Evolutionary conservation across 2,329 filamentous ascomycete species (phyloP).

Genomic region (Alternaria ventricosa): DNA sequence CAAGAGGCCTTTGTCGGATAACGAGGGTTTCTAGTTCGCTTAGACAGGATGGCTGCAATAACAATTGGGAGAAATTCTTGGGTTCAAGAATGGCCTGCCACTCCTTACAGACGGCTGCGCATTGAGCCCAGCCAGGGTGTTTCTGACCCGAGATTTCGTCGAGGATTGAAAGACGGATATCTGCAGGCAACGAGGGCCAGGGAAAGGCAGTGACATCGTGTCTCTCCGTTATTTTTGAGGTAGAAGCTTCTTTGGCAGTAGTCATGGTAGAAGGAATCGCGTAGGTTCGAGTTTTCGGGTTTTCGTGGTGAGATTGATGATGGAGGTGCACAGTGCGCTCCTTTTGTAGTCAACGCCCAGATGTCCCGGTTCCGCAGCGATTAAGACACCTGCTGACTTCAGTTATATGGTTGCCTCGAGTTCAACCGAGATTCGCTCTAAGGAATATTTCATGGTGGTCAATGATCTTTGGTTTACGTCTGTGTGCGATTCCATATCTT

Average conservation of each 20-base stretch:
- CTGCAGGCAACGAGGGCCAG: conserved; percentile 24
- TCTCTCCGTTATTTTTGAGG: background rate
- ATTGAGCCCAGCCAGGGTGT: conserved; percentile 25
- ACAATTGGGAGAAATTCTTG: conserved; percentile 25
- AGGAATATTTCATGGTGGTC: background rate
- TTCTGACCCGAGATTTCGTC: conserved; percentile 24
- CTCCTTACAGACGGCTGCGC: conserved; percentile 27
- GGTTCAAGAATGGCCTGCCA: conserved; percentile 26
- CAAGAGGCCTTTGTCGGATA: conserved; percentile 28
- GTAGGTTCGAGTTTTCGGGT: background rate
- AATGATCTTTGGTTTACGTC: background rate
- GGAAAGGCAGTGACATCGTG: conserved; percentile 18
- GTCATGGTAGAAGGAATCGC: background rate
- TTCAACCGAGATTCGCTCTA: background rate
- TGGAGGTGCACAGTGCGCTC: background rate
- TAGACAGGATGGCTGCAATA: conserved; percentile 26
- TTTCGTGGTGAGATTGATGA: background rate
- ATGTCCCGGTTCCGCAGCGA: background rate
- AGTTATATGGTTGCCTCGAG: background rate
- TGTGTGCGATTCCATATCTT: background rate
- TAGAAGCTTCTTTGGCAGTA: background rate
- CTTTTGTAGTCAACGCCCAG: background rate
- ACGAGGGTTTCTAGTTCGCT: conserved; percentile 22
- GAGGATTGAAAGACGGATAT: conserved; percentile 25
- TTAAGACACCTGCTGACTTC: background rate